These are phyloP conservation scores for Aspergillus piperis DNA, from an alignment of 2,329 filamentous ascomycete species.

Conservation along the genomic window DNA sequence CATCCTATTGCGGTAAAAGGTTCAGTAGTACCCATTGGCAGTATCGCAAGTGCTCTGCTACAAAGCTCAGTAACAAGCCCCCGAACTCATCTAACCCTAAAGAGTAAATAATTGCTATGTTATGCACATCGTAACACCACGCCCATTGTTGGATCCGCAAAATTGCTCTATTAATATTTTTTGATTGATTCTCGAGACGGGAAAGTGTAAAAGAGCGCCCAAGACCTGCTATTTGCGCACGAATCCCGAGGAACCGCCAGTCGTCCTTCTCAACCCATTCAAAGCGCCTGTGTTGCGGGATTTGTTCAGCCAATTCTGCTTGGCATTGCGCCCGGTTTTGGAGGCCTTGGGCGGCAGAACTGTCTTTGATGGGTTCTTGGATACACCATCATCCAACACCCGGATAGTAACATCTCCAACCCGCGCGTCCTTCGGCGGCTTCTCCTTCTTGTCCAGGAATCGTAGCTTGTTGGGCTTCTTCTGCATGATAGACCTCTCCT, in stretches of 20 bases:
- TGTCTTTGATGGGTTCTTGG: constrained; percentile 40
- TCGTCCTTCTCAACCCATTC: constrained; percentile 41
- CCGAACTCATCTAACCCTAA: not conserved
- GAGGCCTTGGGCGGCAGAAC: constrained; percentile 50
- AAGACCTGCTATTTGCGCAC: constrained; percentile 31
- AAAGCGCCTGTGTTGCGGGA: constrained; percentile 33
- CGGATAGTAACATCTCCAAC: constrained; percentile 52
- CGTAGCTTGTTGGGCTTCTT: constrained; percentile 48
- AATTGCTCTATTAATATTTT: not conserved
- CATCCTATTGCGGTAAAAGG: too few relatives aligned
- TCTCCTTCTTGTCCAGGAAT: constrained; percentile 52
- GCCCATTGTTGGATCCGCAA: not conserved
- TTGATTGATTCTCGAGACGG: not conserved
- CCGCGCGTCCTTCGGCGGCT: constrained; percentile 53
- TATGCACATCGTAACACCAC: not conserved
- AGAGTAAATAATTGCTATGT: not conserved
- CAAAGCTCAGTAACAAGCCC: too few relatives aligned
- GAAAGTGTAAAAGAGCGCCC: not conserved
- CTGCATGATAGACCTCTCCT: constrained; percentile 26
- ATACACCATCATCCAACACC: constrained; percentile 44
- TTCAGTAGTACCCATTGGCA: not conserved
- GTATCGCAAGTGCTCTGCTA: too few relatives aligned
- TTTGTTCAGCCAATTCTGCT: constrained; percentile 43
- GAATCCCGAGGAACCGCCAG: constrained; percentile 40
- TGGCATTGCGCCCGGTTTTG: constrained; percentile 39